Evolutionary conservation across 2,329 filamentous ascomycete genomes (phyloP), one percentile per base, ranked within the genome.

Genomic region (Hortaea sp.): DNA sequence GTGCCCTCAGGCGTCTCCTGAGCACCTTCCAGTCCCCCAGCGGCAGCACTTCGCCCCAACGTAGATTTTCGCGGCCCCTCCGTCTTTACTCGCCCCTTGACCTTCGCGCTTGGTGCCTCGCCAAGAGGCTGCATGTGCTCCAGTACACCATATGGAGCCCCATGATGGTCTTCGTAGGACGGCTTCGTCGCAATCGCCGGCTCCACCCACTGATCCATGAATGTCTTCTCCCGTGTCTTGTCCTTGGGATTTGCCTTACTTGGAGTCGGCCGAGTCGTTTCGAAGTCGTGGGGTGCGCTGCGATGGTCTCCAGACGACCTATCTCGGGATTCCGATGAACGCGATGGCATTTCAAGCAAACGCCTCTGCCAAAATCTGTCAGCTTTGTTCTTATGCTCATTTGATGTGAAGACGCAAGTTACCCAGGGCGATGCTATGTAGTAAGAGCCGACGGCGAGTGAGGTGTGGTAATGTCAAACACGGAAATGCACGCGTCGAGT

Each of bases 81-180:
- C 29, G 63, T 62, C 58, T 71, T 75, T 48, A 74, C 63, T 54
- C 74, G 72, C 50, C 71, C 70, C 67, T 80, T 79, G 53, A 81
- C 71, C 61, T 79, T 76, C 41, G 75, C 67, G 20, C 74, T 75
- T 9, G 88, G 88, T 55, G 81, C 73, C 45, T 81, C 76, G 37
- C 88, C 88, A 46, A 95, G 69, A 28, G 88, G 82, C 44, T 81
- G 82, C 88, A 94, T 94, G 58, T 82, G 82, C 65, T 86, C 82
- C 48, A 94, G 72, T 12, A 94, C 85, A 53, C 85, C 85, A 42
- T 58, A 47, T 42, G 83, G 75, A 58, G 83, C 72, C 55, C 92
- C 75, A 39, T 84, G 85, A 62, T 77, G 72, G 55, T 94, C 87
- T 70, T 86, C 80, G 62, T 83, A 94, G 62, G 84, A 90, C 7